phyloP scores from a whole-genome alignment of 2,329 filamentous ascomycete species.

The Tolypocladium album region DNA sequence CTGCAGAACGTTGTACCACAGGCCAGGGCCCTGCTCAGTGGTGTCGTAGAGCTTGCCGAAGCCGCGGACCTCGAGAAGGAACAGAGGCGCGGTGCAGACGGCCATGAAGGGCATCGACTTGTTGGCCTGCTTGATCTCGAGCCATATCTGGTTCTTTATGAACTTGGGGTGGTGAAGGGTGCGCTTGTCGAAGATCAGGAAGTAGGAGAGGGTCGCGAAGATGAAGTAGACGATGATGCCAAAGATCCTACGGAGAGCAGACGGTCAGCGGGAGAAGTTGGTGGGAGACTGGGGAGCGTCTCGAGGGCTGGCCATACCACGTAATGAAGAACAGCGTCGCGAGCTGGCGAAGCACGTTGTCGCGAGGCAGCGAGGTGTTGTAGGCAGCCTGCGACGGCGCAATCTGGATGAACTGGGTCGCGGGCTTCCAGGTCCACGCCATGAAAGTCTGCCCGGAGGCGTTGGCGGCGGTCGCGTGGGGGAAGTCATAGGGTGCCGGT shows the following conservation, averaged over 20 bases:
- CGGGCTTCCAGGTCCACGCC: slow-evolving; percentile 59
- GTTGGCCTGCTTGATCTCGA: slow-evolving; percentile 77
- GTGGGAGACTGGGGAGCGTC: background rate
- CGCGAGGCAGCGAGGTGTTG: slow-evolving; percentile 64
- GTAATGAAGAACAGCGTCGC: slow-evolving; percentile 73
- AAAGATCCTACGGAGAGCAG: slow-evolving; percentile 54
- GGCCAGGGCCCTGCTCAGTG: slow-evolving; percentile 62
- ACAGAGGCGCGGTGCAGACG: slow-evolving; percentile 68
- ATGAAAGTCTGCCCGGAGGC: slow-evolving; percentile 46
- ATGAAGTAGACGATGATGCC: slow-evolving; percentile 76
- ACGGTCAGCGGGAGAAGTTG: slow-evolving; percentile 1
- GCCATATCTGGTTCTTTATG: slow-evolving; percentile 80
- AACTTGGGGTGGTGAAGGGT: slow-evolving; percentile 87
- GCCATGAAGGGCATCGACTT: slow-evolving; percentile 73
- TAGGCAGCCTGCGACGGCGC: slow-evolving; percentile 68
- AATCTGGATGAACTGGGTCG: slow-evolving; percentile 58
- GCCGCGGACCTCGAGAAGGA: slow-evolving; percentile 74
- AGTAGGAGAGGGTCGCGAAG: slow-evolving; percentile 72
- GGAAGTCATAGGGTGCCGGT: slow-evolving; percentile 40
- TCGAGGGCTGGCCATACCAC: slow-evolving; percentile 44
- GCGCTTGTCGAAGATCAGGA: slow-evolving; percentile 84
- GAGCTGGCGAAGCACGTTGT: slow-evolving; percentile 66
- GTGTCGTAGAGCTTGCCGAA: slow-evolving; percentile 80
- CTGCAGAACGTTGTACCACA: slow-evolving; percentile 70
- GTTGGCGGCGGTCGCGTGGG: slow-evolving; percentile 37